Conservation (phyloP, 1,139 yeast genomes). For the Blastobotrys indianensis region DNA sequence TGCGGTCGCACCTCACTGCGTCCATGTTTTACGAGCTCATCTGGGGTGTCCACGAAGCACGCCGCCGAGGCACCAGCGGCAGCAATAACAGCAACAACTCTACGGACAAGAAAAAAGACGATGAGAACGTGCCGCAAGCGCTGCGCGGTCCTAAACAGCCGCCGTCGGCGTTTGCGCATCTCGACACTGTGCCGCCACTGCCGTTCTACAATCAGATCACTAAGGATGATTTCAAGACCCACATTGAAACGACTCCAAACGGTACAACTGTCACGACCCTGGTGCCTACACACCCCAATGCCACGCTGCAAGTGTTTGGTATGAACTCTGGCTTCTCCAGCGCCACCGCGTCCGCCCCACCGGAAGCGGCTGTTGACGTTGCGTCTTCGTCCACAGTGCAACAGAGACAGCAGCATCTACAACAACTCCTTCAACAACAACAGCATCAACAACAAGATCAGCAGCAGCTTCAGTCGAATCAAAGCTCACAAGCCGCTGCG, state of each 20-base stretch:
- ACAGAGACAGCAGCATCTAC: too few relatives aligned
- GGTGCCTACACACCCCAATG: slow-evolving; percentile 45
- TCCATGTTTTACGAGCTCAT: slow-evolving; percentile 87
- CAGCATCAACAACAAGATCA: neutral
- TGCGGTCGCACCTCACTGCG: slow-evolving; percentile 90
- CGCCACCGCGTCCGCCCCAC: neutral
- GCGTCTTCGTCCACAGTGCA: too few relatives aligned
- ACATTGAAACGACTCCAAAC: slow-evolving; percentile 81
- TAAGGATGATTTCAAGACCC: slow-evolving; percentile 82
- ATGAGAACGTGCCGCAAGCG: slow-evolving; percentile 21
- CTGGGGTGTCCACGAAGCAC: slow-evolving; percentile 93
- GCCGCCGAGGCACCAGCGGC: slow-evolving; percentile 47
- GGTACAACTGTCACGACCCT: slow-evolving; percentile 88
- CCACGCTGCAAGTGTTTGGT: slow-evolving; percentile 7
- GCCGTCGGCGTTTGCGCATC: slow-evolving; percentile 18
- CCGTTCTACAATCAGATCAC: slow-evolving; percentile 93
- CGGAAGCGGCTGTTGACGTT: too few relatives aligned
- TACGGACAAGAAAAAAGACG: neutral
- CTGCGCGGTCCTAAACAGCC: slow-evolving; percentile 27
- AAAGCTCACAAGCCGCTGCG: neutral
- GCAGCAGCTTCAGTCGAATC: neutral
- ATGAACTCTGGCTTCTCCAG: neutral
- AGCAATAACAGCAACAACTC: slow-evolving; percentile 12
- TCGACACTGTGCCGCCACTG: slow-evolving; percentile 47
- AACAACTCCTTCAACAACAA: too few relatives aligned